Evolutionary conservation across 208 protist species (phyloP), one percentile per base, ranked within the genome.

Genomic region (Leishmania braziliensis): DNA sequence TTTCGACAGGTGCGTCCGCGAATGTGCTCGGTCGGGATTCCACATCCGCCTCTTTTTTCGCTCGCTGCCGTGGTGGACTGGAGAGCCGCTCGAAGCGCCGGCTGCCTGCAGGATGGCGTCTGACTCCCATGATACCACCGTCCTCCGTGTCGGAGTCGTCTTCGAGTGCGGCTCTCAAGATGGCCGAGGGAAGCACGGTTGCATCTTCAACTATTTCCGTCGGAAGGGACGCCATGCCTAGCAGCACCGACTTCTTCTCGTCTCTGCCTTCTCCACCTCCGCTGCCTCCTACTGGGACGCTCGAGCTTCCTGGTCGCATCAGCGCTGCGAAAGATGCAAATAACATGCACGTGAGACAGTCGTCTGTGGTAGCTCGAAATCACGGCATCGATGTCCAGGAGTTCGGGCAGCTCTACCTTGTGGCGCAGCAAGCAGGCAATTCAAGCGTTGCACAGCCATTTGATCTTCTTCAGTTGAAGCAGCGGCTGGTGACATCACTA

Each of bases 91-190:
- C 82, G 68, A 78, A 71, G 68, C 75, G 81, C 20, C 82, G 87
- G 5, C 79, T 84, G 56, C 87, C 85, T 14, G 80, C 82, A 0
- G 86, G 82, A 33, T 78, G 78, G 29, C 87, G 89, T 18, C 82
- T 88, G 2, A 80, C 84, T 5, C 77, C 84, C 20, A 75, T 88
- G 68, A 66, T 43, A 29, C 51, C 77, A 18, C 46, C 80, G n/a
- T n/a, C 78, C 9, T 20, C 65, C 3, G 26, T 65, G 16, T 60
- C 58, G 18, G 16, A 54, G 29, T 63, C 33, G 46, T 2, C 51
- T 29, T 26, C 51, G 20, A n/a, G 51, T n/a, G 72, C 72, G 5
- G 33, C 46, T 73, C 48, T 51, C 36, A 18, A 48, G 46, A 53
- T 29, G 18, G 69, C 69, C 23, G 26, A 23, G 29, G 23, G 20